Base-by-base conservation (phyloP, 164 flowering plant species). In the Stephania yunnanensis region DNA sequence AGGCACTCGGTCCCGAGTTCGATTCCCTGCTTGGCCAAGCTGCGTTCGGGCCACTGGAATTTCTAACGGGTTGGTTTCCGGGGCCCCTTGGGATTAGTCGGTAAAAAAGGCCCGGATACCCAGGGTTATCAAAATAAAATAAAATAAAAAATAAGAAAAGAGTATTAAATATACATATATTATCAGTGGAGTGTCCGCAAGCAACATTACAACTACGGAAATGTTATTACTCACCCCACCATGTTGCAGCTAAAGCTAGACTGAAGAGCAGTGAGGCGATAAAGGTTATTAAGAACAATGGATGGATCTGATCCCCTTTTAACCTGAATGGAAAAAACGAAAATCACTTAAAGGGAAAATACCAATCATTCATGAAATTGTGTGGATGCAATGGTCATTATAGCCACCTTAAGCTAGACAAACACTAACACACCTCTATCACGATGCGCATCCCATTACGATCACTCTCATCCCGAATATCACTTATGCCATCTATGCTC, bases 391-490 rank as follows among this genome's bases (percentile, higher is more conserved):
- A 58, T 13, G 31, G 68, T 9, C 25, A 20, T n/a, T 64, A 55
- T 55, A 55, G 19, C 63, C 31, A 65, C 31, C 68, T 20, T 65
- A 65, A 20, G 68, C 10, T 9, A 65, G 10, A 44, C 20, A 70
- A 70, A 70, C 7, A 8, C 7, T 4, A 70, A 15, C 66, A 30
- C 81, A 95, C 99, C 97, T 95, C 99, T 75, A 95, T 91, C 17
- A 95, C 97, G 73, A 95, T 69, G 7, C 98, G 94, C 99, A 95
- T 95, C 73, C 99, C 99, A 79, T 89, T 72, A 25, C 99, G 97
- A 84, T 95, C 99, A 88, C 99, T 95, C 78, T 95, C 99, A 88
- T 95, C 99, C 70, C 99, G 94, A 69, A 95, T 95, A 78, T 95
- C 99, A 85, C 94, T 93, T 46, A 95, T 89, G 45, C 99, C 98